Evolutionary conservation across 805 yeast genomes (phyloP).

Genomic region (Ogataea trehalophila): DNA sequence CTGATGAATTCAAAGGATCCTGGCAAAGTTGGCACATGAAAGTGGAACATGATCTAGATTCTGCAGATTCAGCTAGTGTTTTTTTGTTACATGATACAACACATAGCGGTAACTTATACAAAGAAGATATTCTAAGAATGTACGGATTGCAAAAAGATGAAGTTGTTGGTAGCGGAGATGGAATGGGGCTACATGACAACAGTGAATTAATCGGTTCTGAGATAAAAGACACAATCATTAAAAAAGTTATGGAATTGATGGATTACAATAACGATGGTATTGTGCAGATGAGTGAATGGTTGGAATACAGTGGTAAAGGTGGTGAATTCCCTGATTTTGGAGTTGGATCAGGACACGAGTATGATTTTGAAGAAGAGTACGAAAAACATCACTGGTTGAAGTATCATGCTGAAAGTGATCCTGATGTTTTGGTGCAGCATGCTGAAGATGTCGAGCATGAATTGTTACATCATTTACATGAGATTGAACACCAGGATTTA

Average conservation of each 20-base stretch:
- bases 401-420: slow-evolving; percentile 72
- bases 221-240: slow-evolving; percentile 50
- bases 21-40: slow-evolving; percentile 93
- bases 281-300: slow-evolving; percentile 67
- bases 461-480: slow-evolving; percentile 78
- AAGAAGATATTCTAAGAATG: slow-evolving; percentile 64
- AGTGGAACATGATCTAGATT: slow-evolving; percentile 76
- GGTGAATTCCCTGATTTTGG: slow-evolving; percentile 87
- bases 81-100: slow-evolving; percentile 76
- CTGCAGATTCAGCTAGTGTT: slow-evolving; percentile 68
- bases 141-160: slow-evolving; percentile 75
- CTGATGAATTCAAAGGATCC: slow-evolving; percentile 41
- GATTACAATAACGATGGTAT: slow-evolving; percentile 65
- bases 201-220: slow-evolving; percentile 54
- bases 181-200: slow-evolving; percentile 76
- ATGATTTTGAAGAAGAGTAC: slow-evolving; percentile 88
- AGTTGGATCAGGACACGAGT: slow-evolving; percentile 81
- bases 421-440: slow-evolving; percentile 74
- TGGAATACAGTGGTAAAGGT: slow-evolving; percentile 53
- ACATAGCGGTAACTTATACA: slow-evolving; percentile 50
- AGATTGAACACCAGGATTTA: slow-evolving; percentile 51
- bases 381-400: slow-evolving; percentile 94
- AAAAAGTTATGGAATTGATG: slow-evolving; percentile 50
- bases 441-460: slow-evolving; percentile 90
- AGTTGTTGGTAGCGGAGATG: slow-evolving; percentile 84